These are phyloP conservation scores for Sanghuangporus weigelae DNA, from an alignment of 1,284 basidiomycete genomes.

Conservation along the genomic window DNA sequence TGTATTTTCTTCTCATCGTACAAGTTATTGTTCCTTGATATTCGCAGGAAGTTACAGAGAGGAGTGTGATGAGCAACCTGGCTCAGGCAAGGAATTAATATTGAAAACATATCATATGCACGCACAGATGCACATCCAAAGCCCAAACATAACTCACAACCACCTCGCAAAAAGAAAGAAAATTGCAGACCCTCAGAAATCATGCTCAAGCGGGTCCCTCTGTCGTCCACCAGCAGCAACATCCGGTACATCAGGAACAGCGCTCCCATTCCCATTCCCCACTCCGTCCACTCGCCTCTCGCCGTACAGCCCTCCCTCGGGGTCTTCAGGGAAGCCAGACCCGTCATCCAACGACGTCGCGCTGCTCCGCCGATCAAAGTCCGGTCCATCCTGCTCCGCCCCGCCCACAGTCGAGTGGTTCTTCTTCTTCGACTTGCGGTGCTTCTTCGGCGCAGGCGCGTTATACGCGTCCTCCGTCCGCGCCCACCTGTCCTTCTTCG, in stretches of 20 bases:
- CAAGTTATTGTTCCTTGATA: not conserved
- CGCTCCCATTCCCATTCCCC: constrained; percentile 15
- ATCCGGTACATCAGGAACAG: constrained; percentile 20
- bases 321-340: constrained; percentile 62
- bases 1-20: too few relatives aligned
- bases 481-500: constrained; percentile 80
- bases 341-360: constrained; percentile 16
- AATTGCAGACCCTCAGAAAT: constrained; percentile 32
- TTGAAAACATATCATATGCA: not conserved
- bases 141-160: not conserved
- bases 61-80: too few relatives aligned
- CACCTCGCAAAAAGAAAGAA: not conserved
- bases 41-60: too few relatives aligned
- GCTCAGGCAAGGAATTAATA: too few relatives aligned
- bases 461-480: constrained; percentile 77
- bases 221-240: constrained; percentile 22
- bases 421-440: constrained; percentile 40
- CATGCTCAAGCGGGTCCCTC: constrained; percentile 41
- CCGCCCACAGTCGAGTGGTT: constrained; percentile 36
- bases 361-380: constrained; percentile 36
- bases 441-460: constrained; percentile 37
- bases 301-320: constrained; percentile 61
- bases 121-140: not conserved
- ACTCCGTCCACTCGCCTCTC: constrained; percentile 22
- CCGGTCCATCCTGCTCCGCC: constrained; percentile 21